Percentiles rank a stretch among this genome's conserved stretches.
Conservation (phyloP, 2,329 filamentous ascomycete genomes). For the Botrytis deweyae region DNA sequence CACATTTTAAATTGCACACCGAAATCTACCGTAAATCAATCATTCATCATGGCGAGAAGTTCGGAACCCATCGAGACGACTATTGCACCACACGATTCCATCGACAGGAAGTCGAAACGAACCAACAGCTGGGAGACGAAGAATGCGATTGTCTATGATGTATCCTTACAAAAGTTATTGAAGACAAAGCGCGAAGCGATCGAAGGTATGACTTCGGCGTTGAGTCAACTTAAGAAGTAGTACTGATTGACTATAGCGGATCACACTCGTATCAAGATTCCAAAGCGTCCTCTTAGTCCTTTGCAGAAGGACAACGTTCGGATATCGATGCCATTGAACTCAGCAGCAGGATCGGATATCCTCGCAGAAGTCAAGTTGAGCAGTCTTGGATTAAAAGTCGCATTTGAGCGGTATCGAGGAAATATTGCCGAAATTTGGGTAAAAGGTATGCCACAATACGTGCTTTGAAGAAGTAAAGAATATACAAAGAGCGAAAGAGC, state of each 20-base stretch:
- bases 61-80: neutral
- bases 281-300: neutral
- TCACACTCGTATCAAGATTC: constrained; percentile 8
- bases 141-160: constrained; percentile 13
- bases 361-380: constrained; percentile 15
- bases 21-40: neutral
- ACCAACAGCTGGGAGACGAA: constrained; percentile 2
- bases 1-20: neutral
- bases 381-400: constrained; percentile 14
- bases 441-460: neutral
- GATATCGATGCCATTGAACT: constrained; percentile 8
- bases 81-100: neutral
- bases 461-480: neutral
- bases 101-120: neutral
- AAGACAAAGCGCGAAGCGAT: neutral
- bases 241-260: neutral
- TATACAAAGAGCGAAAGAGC: neutral
- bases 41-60: neutral
- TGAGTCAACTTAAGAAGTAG: neutral
- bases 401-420: constrained; percentile 5
- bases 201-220: neutral
- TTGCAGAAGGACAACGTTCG: constrained; percentile 6
- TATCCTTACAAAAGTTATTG: neutral
- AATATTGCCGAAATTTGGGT: constrained; percentile 16
- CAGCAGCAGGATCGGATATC: neutral